phyloP scores from a whole-genome alignment of 2,329 filamentous ascomycete genomes.

The Aspergillus quadrilineatus region DNA sequence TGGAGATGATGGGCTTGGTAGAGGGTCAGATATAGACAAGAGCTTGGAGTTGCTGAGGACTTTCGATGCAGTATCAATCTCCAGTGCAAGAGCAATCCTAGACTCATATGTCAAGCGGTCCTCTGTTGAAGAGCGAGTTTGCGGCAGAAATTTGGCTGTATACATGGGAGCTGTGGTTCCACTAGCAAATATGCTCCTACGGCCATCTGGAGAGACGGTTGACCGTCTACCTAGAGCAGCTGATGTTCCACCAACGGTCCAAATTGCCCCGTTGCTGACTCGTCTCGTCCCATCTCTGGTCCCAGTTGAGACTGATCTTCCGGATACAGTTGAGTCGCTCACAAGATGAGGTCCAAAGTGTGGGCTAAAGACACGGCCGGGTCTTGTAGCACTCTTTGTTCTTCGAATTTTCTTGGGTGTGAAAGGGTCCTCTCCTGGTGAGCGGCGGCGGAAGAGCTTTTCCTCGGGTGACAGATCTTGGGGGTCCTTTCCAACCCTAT shows the following conservation, averaged over 20 bases:
- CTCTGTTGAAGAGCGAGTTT: slow-evolving; percentile 51
- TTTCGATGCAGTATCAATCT: slow-evolving; percentile 68
- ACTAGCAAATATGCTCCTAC: slow-evolving; percentile 64
- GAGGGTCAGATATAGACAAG: slow-evolving; percentile 22
- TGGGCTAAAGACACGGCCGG: slow-evolving; percentile 23
- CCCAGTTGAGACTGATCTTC: slow-evolving; percentile 4
- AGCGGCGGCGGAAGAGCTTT: slow-evolving; percentile 45
- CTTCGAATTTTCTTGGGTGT: slow-evolving; percentile 39
- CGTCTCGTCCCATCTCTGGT: slow-evolving; percentile 40
- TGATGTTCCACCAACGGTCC: slow-evolving; percentile 72
- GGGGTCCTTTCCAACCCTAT: slow-evolving; percentile 52
- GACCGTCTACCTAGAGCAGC: slow-evolving; percentile 51
- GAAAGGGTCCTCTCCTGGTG: slow-evolving; percentile 54
- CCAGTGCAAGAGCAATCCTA: slow-evolving; percentile 74
- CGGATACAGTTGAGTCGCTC: slow-evolving; percentile 24
- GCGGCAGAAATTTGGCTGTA: slow-evolving; percentile 56
- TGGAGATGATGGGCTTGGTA: slow-evolving; percentile 26
- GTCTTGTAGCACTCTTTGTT: slow-evolving; percentile 15
- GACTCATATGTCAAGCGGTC: slow-evolving; percentile 68
- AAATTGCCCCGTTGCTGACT: slow-evolving; percentile 68
- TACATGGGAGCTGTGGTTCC: slow-evolving; percentile 69
- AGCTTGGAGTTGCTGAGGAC: slow-evolving; percentile 59
- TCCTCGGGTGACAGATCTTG: slow-evolving; percentile 49
- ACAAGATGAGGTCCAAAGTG: slow-evolving; percentile 38
- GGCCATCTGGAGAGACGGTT: slow-evolving; percentile 58